These are phyloP conservation scores for Spiraea crenata DNA, from an alignment of 331 rosid species.

Conservation along the genomic window DNA sequence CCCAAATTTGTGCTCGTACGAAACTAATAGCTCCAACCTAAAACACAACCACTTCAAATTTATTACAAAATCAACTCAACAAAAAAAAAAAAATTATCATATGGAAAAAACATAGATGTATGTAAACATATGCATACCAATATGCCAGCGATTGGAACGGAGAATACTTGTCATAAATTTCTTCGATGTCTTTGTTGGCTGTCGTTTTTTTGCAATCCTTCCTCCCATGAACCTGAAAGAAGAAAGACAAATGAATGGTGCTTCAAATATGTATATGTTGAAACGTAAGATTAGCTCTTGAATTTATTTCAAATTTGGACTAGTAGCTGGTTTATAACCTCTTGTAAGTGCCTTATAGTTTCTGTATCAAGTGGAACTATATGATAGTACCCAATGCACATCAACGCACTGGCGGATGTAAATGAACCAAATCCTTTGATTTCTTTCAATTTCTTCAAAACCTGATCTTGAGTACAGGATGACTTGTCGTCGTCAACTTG, in stretches of 20 bases:
- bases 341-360: constrained; percentile 31
- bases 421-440: constrained; percentile 38
- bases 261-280: too few relatives aligned
- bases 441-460: neutral
- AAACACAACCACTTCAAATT: neutral
- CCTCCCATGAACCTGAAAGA: constrained; percentile 28
- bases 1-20: constrained; percentile 35
- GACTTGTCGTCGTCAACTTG: neutral
- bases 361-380: constrained; percentile 32
- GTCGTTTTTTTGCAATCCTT: neutral
- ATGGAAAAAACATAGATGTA: neutral
- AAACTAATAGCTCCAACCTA: constrained; percentile 32
- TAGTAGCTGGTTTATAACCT: neutral
- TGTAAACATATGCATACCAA: constrained; percentile 21
- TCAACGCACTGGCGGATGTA: constrained; percentile 20
- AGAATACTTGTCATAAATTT: constrained; percentile 31
- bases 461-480: neutral
- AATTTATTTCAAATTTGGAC: too few relatives aligned
- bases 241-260: too few relatives aligned
- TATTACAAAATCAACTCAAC: too few relatives aligned
- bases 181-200: neutral
- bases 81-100: too few relatives aligned
- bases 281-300: too few relatives aligned
- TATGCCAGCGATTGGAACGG: constrained; percentile 44
- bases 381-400: constrained; percentile 39